Evolutionary conservation across 768 basidiomycete genomes (phyloP).

Genomic region (Pisolithus sp.): DNA sequence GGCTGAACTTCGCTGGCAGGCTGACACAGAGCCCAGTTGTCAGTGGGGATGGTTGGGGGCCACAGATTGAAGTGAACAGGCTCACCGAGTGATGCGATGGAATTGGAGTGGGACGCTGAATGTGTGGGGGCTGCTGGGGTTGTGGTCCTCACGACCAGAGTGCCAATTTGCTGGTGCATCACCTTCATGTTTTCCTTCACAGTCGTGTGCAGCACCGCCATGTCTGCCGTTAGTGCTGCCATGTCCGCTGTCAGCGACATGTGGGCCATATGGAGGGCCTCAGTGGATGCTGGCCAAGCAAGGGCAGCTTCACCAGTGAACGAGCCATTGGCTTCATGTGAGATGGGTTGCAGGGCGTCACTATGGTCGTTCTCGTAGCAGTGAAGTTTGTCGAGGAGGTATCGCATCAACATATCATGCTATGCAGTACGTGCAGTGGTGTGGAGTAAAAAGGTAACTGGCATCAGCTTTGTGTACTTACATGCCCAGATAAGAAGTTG

Average conservation of each 20-base stretch:
- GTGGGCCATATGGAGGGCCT: not conserved
- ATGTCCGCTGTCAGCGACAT: not conserved
- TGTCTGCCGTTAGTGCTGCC: not conserved
- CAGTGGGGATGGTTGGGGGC: no score
- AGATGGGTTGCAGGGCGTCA: slow-evolving; percentile 4
- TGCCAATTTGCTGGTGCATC: not conserved
- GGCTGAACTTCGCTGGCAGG: no score
- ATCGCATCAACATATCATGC: slow-evolving; percentile 8
- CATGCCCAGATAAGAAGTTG: not conserved
- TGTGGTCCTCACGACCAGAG: not conserved
- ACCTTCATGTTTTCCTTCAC: not conserved
- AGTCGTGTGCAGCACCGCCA: not conserved
- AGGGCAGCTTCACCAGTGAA: not conserved
- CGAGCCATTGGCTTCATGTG: not conserved
- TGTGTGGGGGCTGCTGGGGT: no score
- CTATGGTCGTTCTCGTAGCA: slow-evolving; percentile 21
- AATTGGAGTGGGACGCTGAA: no score
- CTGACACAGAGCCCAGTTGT: no score
- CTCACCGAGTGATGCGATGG: no score
- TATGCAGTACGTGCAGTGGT: not conserved
- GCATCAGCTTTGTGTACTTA: not conserved
- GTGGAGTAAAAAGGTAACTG: not conserved
- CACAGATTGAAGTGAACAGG: no score
- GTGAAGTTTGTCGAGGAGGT: slow-evolving; percentile 24
- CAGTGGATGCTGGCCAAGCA: not conserved